phyloP scores from a whole-genome alignment of 345 rosid genomes.

The Abelmoschus esculentus region DNA sequence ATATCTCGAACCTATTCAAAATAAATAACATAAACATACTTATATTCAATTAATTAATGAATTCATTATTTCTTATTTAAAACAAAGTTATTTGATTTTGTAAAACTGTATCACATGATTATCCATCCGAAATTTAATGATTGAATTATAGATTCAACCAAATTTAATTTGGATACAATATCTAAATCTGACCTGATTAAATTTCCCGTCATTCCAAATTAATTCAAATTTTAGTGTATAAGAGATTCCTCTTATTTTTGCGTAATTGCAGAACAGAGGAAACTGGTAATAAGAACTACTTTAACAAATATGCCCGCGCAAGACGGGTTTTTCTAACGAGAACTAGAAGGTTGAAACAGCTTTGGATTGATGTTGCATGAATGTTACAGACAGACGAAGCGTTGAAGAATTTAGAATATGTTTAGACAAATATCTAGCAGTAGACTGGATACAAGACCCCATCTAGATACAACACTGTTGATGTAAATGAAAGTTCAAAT shows the following conservation, averaged over 20 bases:
- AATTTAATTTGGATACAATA: background rate
- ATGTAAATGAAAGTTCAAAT: background rate
- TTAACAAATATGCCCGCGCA: background rate
- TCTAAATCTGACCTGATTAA: background rate
- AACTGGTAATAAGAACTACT: background rate
- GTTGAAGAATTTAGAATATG: background rate
- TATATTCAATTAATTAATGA: no score
- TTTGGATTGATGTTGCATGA: background rate
- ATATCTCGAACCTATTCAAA: no score
- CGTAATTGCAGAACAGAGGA: background rate
- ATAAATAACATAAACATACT: no score
- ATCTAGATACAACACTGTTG: background rate
- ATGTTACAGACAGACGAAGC: background rate
- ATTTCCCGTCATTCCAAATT: background rate
- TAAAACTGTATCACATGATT: background rate
- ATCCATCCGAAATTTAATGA: background rate
- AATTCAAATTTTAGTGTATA: background rate
- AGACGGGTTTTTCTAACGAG: background rate
- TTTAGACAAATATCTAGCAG: background rate
- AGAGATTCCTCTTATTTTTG: background rate
- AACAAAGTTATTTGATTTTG: no score
- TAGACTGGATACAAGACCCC: background rate
- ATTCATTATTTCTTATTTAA: no score
- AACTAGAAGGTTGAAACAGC: background rate
- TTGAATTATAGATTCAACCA: background rate